A percentile compares a stretch with the other conserved stretches of the same genome.
Evolutionary conservation across 2,329 filamentous ascomycete species (phyloP).

Genomic region (Colletotrichum noveboracense): DNA sequence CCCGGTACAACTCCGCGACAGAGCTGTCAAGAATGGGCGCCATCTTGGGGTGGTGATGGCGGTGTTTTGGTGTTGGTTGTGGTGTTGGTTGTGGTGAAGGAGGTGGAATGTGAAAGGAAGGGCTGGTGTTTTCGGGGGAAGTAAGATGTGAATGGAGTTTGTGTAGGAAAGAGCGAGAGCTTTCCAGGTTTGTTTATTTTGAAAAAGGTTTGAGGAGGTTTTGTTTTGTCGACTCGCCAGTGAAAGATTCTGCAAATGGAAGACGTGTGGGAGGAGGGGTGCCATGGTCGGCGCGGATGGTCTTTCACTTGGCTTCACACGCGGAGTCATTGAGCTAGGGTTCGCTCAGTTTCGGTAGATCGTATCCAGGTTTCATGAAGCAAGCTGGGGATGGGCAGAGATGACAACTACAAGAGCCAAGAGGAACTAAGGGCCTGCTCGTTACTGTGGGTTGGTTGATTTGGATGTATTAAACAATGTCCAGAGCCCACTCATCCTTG

Average conservation of each 20-base stretch:
- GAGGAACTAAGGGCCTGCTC: no score
- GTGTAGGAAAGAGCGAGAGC: neutral
- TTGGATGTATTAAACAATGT: neutral
- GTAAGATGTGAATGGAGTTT: neutral
- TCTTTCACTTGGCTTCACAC: no score
- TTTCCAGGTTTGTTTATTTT: neutral
- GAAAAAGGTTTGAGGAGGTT: neutral
- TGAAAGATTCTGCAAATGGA: neutral
- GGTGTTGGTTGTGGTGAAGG: neutral
- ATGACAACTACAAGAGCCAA: no score
- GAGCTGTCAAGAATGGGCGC: neutral
- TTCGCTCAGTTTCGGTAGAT: no score
- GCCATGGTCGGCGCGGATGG: no score
- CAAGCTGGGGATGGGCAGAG: no score
- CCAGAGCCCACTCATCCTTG: neutral
- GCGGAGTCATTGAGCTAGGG: no score
- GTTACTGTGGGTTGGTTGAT: no score
- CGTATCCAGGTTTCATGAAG: no score
- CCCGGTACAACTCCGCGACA: neutral
- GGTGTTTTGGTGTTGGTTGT: neutral
- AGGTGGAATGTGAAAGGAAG: neutral
- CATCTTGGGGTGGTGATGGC: neutral
- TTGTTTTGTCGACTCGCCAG: neutral
- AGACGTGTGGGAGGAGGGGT: neutral
- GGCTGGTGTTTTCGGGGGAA: neutral